Base-by-base conservation (phyloP, 108 stramenopile species). In the Cyclotella sp. region DNA sequence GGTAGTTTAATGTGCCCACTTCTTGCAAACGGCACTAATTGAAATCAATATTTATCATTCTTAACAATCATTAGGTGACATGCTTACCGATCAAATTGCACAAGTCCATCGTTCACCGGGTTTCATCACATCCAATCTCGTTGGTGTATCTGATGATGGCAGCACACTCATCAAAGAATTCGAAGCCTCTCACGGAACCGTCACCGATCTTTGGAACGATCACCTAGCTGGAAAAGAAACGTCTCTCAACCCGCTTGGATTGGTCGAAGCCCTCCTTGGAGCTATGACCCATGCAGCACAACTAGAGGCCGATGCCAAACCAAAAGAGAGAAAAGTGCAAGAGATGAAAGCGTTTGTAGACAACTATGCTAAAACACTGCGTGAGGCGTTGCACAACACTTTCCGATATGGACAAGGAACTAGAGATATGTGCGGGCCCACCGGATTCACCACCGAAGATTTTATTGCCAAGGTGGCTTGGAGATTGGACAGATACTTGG, bases 71-170 rank as follows among this genome's bases (percentile, higher is more conserved):
- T 58, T 30, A 72, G 71, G 71, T 27, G 79, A 82, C 34, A 89
- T 91, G 91, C 85, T 98, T 24, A 98, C 98, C 22, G 98, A 97
- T 88, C 96, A 98, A 82, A 93, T 98, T 84, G 98, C 98, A 4
- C 98, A 98, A 85, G 94, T 98, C 15, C 98, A 98, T 76, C 97
- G 98, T 65, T 97, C 96, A 22, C 98, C 98, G 45, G 98, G 98
- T 19, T 98, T 98, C 86, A 98, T 97, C 73, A 98, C 98, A 3
- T 94, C 93, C 30, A 98, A 98, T 84, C 79, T 98, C 55, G 94
- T 98, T 41, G 98, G 98, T 49, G 87, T 88, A 77, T 79, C 82
- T 49, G 95, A 93, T 15, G 97, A 98, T 80, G 98, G 98, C 41
- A 88, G 68, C 24, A 83, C 76, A 12, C 72, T 97, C 58, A 96